These are phyloP conservation scores for Microdochium nivale DNA, from an alignment of 2,329 filamentous ascomycete genomes.

Conservation along the genomic window DNA sequence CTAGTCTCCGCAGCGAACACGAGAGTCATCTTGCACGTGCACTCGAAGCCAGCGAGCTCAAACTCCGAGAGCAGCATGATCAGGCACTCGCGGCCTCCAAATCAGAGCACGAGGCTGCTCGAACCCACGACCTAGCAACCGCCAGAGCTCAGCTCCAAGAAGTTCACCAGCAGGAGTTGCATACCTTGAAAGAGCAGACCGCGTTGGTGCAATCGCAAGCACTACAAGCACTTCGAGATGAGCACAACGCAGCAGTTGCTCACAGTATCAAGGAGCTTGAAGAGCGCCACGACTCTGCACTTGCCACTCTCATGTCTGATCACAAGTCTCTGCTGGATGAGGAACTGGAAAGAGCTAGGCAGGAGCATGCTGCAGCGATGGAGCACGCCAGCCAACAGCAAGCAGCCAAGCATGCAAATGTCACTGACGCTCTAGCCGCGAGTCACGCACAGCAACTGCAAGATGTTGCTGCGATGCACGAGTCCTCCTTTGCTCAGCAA, in stretches of 20 bases:
- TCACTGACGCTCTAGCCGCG: neutral
- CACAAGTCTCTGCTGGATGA: constrained; percentile 6
- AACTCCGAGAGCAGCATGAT: constrained; percentile 10
- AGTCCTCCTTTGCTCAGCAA: constrained; percentile 8
- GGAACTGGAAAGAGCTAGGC: constrained; percentile 9
- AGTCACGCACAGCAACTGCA: constrained; percentile 6
- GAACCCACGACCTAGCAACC: neutral
- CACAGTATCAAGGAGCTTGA: constrained; percentile 9
- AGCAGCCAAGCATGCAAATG: constrained; percentile 5
- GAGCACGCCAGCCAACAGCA: constrained; percentile 10
- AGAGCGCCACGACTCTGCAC: constrained; percentile 6
- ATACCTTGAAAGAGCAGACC: neutral
- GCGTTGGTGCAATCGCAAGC: neutral
- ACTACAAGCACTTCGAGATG: neutral
- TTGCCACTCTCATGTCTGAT: constrained; percentile 8
- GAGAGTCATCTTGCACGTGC: constrained; percentile 9
- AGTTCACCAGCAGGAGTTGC: neutral
- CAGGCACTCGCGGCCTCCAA: constrained; percentile 7
- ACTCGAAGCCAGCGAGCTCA: constrained; percentile 1
- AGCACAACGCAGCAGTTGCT: constrained; percentile 2
- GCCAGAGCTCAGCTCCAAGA: neutral
- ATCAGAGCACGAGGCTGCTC: constrained; percentile 5
- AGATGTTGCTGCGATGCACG: constrained; percentile 6
- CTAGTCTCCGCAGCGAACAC: constrained; percentile 9
- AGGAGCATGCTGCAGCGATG: constrained; percentile 9